Base-by-base conservation (phyloP, 352 stramenopile species). In the Globisporangium ultimum region DNA sequence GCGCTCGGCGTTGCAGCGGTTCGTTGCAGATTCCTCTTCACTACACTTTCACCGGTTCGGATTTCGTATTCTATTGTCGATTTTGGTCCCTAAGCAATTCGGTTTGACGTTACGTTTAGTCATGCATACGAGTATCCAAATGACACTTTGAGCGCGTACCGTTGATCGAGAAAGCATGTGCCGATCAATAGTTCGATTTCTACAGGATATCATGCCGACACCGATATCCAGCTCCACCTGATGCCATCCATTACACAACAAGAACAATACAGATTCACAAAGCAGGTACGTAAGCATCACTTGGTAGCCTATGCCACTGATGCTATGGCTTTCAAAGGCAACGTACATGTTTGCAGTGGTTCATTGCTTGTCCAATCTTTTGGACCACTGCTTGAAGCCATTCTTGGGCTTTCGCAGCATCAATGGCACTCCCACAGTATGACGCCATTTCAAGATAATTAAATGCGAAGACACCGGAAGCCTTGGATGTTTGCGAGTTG, bases 401-500 rank as follows among this genome's bases (percentile, higher is more conserved):
- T 22, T 81, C 78, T 48, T 91, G 81, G 10, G 84, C 81, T 36
- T 69, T 80, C 20, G 53, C 49, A 11, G 67, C 61, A 40, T 88
- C 76, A 2, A 87, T 57, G 32, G 70, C 53, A 9, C 57, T 68
- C 15, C 75, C 73, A 48, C 79, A 91, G 43, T 79, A 91, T 3
- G 79, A 48, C 22, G 79, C 78, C 81, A 91, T 91, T 63, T 91
- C 81, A 43, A 89, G 45, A 38, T 68, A 91, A 61, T 63, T 88
- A 54, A 89, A 88, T 2, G 68, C 59, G 9, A 71, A 56, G 18
- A 76, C 57, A 17, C 67, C 69, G 10, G 63, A 11, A 17, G 17
- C 6, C 22, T 63, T 34, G 24, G 12, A 4, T 28, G 21, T 3
- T 43, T 21, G 22, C 7, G 47, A 28, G 36, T n/a, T 46, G 13